Evolutionary conservation across 371 early-diverging fungal species (phyloP), one percentile per base, ranked within the genome.

Genomic region (Mucor mucedo): DNA sequence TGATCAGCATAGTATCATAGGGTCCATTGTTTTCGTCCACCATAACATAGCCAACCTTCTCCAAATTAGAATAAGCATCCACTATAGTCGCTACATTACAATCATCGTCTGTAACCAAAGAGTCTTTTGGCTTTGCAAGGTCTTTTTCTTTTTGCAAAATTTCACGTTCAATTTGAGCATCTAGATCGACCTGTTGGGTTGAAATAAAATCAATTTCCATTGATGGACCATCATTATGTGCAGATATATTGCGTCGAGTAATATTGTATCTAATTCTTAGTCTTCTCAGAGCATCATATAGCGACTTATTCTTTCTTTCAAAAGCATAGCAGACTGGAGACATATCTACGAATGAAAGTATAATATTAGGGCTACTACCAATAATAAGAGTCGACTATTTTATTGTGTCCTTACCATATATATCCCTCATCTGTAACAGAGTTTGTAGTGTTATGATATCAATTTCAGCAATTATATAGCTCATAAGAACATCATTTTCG

Each of bases 1-100:
- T 84, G 62, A 77, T 80, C 27, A 89, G 41, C 65, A 78, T 63
- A 40, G 82, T 74, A 64, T 84, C 78, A 64, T 78, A 82, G 0
- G 79, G 78, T 3, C 62, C 39, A 8, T 56, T 56, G 14, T 75
- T 65, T 53, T 67, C 74, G 49, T 80, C 79, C 38, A 69, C 54
- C 9, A 66, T 63, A 10, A 84, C 47, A 4, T 50, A 38, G 27
- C 80, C 85, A n/a, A 84, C 75, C 4, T 72, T 66, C 42, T 72
- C 65, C 41, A 81, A 58, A 6, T 77, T 58, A 2, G 84, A 78
- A 11, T 75, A 68, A 13, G 60, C 49, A 35, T 80, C 85, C 35
- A 83, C 66, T 5, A 69, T 48, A 9, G 64, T 30, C 3, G 63
- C n/a, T 9, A 60, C 69, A 57, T 70, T 63, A 47, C 59, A 55